Evolutionary conservation across 2,329 filamentous ascomycete genomes (phyloP).

Genomic region (Fusarium ambrosium): DNA sequence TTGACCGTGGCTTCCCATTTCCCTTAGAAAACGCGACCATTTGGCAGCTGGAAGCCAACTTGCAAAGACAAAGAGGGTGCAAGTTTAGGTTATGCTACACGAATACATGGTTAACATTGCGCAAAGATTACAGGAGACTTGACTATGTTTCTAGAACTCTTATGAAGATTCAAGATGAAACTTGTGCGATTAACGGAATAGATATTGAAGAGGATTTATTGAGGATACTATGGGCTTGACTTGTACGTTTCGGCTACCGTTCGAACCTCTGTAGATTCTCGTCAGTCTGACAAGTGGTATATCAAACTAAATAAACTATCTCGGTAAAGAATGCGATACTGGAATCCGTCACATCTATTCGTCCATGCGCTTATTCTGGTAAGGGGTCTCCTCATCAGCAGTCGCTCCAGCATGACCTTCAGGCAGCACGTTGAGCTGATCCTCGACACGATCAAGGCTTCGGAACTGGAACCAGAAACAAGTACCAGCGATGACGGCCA

Average conservation of each 20-base stretch:
- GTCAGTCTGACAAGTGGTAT: constrained; percentile 5
- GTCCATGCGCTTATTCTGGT: constrained; percentile 34
- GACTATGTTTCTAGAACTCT: too few species aligned
- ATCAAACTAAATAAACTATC: constrained; percentile 1
- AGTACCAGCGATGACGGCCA: constrained; percentile 72
- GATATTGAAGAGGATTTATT: neutral
- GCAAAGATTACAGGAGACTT: too few species aligned
- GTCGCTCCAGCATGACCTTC: constrained; percentile 50
- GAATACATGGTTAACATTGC: too few species aligned
- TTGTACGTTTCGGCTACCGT: neutral
- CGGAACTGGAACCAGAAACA: constrained; percentile 77
- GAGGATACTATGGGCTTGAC: neutral
- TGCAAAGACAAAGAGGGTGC: too few species aligned
- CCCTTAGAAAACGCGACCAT: too few species aligned
- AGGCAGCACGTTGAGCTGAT: constrained; percentile 72
- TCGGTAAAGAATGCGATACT: neutral
- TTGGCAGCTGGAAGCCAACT: too few species aligned
- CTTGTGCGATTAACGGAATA: neutral
- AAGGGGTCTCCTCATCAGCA: constrained; percentile 39
- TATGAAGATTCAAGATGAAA: too few species aligned
- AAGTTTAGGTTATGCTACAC: too few species aligned
- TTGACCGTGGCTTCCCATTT: too few species aligned
- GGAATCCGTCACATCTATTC: constrained; percentile 2
- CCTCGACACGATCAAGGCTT: constrained; percentile 74
- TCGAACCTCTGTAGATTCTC: too few species aligned